Evolutionary conservation across 345 rosid genomes (phyloP), one percentile per base, ranked within the genome.

Genomic region (Erucastrum elatum): DNA sequence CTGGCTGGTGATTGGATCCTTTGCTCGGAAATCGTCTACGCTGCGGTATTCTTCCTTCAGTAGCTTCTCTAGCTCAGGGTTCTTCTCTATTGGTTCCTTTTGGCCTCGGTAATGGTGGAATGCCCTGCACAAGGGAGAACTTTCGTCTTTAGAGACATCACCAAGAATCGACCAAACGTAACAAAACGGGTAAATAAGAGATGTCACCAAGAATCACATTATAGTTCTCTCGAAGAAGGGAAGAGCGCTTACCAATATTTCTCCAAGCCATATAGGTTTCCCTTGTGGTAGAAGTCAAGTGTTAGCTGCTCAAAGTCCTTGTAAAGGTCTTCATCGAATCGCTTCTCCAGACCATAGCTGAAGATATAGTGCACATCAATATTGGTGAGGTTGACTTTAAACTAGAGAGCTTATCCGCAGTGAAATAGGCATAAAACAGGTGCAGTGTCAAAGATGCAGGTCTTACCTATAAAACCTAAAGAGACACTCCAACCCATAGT

Each of bases 311-410:
- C 99, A 72, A 95, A 95, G 83, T 95, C 97, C 80, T 79, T 86
- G 77, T 91, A 95, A 63, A 95, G 82, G 74, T 93, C 92, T 74
- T 89, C 98, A 8, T 70, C 79, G 66, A 85, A 95, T 61, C 87
- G 75, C 82, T 84, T 92, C 90, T 95, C 99, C 87, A 95, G 85
- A 72, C 99, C 99, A 74, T 95, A 95, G 78, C 99, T 95, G 86
- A 65, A 82, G 80, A 84, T 17, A n/a, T 9, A 39, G 60, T 13
- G 21, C 55, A 71, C 25, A 67, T 25, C 37, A 10, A 21, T 66
- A 46, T 33, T 15, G 68, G 44, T 78, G 62, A 41, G 73, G 10
- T 16, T 73, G 16, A 27, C 2, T 61, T 44, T 34, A 61, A 2
- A 65, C 8, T 16, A 61, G 37, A 72, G 39, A 25, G 68, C 44